These are phyloP conservation scores for Penicillium riverlandense DNA, from an alignment of 495 filamentous ascomycete species.

Conservation along the genomic window DNA sequence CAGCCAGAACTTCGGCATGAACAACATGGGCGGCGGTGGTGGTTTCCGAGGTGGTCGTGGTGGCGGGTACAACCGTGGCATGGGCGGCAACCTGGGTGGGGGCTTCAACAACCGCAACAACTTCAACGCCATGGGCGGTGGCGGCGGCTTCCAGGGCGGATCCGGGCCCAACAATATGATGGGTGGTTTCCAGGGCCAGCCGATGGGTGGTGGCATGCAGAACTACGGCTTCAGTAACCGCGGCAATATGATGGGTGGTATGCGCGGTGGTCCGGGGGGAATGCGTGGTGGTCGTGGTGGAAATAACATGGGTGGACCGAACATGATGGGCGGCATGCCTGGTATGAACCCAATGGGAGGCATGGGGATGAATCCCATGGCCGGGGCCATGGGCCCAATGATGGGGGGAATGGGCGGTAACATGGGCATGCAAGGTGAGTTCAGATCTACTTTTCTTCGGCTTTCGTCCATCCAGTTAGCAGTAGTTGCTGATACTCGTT, in stretches of 20 bases:
- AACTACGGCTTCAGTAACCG: slow-evolving; percentile 56
- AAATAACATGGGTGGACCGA: slow-evolving; percentile 40
- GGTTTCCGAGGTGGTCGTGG: not conserved
- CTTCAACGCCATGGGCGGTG: slow-evolving; percentile 24
- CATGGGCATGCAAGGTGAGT: slow-evolving; percentile 57
- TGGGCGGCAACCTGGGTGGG: slow-evolving; percentile 16
- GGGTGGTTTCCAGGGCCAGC: slow-evolving; percentile 50
- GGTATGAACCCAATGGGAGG: slow-evolving; percentile 48
- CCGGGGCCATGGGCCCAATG: slow-evolving; percentile 44
- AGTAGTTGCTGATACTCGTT: slow-evolving; percentile 1
- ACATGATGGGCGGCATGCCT: slow-evolving; percentile 47
- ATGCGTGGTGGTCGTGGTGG: slow-evolving; percentile 69
- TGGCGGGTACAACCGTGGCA: slow-evolving; percentile 11
- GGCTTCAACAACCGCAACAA: slow-evolving; percentile 42
- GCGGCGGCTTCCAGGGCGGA: slow-evolving; percentile 43
- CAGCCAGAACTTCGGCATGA: slow-evolving; percentile 28
- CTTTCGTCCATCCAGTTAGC: not conserved
- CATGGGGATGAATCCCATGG: slow-evolving; percentile 59
- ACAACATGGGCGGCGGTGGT: slow-evolving; percentile 12
- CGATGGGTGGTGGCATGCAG: slow-evolving; percentile 50
- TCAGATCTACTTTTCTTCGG: not conserved
- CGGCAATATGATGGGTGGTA: slow-evolving; percentile 58
- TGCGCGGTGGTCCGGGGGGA: slow-evolving; percentile 57
- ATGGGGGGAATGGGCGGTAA: slow-evolving; percentile 54
- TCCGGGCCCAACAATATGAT: slow-evolving; percentile 47